Base-by-base conservation (phyloP, 768 basidiomycete species). In the Phlegmacium glaucopus region DNA sequence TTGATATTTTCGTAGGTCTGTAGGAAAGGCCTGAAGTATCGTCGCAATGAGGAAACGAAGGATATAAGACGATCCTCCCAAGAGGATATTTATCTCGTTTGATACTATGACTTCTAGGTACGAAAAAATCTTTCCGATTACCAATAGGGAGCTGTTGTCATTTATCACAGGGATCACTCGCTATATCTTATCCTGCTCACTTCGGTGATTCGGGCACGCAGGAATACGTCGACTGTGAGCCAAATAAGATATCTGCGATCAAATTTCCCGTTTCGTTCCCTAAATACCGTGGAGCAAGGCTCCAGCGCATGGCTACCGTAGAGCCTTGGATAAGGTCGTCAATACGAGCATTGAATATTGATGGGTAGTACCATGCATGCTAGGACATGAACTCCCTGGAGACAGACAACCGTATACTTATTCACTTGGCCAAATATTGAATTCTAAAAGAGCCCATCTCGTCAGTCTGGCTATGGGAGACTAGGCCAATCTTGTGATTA, bases 71-170 rank as follows among this genome's bases (percentile, higher is more conserved):
- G 13, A 27, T 25, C 18, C 30, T 11, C 75, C 87, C 86, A 59
- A 87, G 88, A 13, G 82, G 74, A 64, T 29, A 85, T 71, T 6
- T 61, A 64, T 32, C 74, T 64, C 2, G 77, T 74, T 44, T 82
- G 76, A 56, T 84, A 84, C n/a, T n/a, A 54, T 81, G 74, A 57
- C 84, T 86, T 59, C 85, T 85, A n/a, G 83, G 83, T 15, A 85
- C 82, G 53, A 79, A 83, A 4, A 83, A 56, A 58, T 82, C 81
- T 62, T 84, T 82, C 6, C 75, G 72, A 56, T 81, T n/a, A n/a
- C n/a, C n/a, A n/a, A n/a, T n/a, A n/a, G n/a, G n/a, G n/a, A 82
- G 47, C 70, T 72, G 25, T 39, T 12, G n/a, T 17, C n/a, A 36
- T 26, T 4, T 30, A 6, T 32, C 30, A 32, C 13, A 8, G 30